Conservation (phyloP, 768 basidiomycete genomes). For the Trametes meyenii region DNA sequence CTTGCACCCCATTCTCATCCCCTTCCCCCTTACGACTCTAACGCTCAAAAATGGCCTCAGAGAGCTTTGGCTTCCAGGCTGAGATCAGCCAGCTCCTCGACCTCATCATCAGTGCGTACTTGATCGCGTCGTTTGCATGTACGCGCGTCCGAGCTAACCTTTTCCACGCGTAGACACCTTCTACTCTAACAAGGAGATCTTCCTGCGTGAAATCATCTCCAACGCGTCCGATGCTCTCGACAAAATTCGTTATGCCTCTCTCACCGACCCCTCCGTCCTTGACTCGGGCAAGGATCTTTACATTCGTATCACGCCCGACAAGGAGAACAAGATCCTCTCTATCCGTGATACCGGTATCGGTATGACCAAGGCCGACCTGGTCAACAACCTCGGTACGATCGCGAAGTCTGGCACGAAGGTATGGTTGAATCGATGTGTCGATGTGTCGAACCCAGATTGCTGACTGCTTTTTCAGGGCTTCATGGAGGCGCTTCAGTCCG, state of each 20-base stretch:
- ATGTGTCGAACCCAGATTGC: background rate
- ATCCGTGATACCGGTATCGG: constrained; percentile 97
- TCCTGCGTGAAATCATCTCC: constrained; percentile 97
- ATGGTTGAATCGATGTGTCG: constrained; percentile 23
- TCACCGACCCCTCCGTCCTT: constrained; percentile 90
- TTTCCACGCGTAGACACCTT: constrained; percentile 76
- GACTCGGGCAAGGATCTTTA: constrained; percentile 90
- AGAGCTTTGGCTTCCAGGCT: constrained; percentile 96
- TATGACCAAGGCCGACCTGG: constrained; percentile 99
- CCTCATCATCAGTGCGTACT: constrained; percentile 90
- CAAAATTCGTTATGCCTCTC: constrained; percentile 96
- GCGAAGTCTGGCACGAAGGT: constrained; percentile 95
- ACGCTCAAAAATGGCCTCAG: constrained; percentile 62
- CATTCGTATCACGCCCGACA: constrained; percentile 95
- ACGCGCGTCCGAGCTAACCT: constrained; percentile 22
- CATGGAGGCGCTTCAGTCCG: constrained; percentile 96
- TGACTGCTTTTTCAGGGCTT: constrained; percentile 66
- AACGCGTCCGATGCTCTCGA: constrained; percentile 98
- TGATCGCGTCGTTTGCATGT: constrained; percentile 3
- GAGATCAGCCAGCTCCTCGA: constrained; percentile 99
- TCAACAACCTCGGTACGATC: constrained; percentile 98
- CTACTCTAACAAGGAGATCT: constrained; percentile 99
- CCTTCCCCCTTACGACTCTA: constrained; percentile 21
- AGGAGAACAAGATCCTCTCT: constrained; percentile 89
- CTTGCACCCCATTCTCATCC: constrained; percentile 11